Base-by-base conservation (phyloP, 2,329 filamentous ascomycete genomes). In the Beauveria sp. region DNA sequence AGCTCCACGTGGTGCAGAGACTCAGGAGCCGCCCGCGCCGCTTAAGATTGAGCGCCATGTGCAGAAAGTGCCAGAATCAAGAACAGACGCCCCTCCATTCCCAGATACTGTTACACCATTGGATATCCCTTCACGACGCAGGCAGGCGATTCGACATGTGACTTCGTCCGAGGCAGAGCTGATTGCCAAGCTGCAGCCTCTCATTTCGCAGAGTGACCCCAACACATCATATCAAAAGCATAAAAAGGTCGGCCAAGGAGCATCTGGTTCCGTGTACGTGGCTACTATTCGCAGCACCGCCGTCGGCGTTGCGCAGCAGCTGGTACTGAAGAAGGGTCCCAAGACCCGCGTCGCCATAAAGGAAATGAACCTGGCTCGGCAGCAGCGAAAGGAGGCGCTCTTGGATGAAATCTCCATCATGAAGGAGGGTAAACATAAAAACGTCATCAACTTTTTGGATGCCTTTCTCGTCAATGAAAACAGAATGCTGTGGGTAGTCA, bases 361-460 rank as follows among this genome's bases (percentile, higher is more conserved):
- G 79, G 94, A 99, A 77, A 99, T 99, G 94, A 94, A 99, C 77
- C 84, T 99, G 60, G 91, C 92, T 54, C 94, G 96, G 71, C 94
- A 99, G 75, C 94, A 94, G 53, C 84, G 94, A 62, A 99, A 99
- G 80, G 94, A 99, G 76, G 80, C 99, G 70, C 97, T 99, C 70
- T 92, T 99, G 57, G 99, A 99, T 74, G 94, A 99, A 72, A 99
- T 99, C 70, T 94, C 97, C 78, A 94, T 99, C 63, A 99, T 99
- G 94, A 97, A 97, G 79, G 94, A 97, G 77, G 96, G 91, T 80
- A 90, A 92, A 72, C 94, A 99, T 74, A 87, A 89, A 63, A 99
- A 99, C 75, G 97, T 99, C 78, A 94, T 99, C 76, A 99, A 99
- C 77, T 99, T 96, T 78, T 79, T 99, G 34, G 94, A 99, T 68